Conservation (phyloP, 2,329 filamentous ascomycete species). For the Stachybotrys chlorohalonatus region DNA sequence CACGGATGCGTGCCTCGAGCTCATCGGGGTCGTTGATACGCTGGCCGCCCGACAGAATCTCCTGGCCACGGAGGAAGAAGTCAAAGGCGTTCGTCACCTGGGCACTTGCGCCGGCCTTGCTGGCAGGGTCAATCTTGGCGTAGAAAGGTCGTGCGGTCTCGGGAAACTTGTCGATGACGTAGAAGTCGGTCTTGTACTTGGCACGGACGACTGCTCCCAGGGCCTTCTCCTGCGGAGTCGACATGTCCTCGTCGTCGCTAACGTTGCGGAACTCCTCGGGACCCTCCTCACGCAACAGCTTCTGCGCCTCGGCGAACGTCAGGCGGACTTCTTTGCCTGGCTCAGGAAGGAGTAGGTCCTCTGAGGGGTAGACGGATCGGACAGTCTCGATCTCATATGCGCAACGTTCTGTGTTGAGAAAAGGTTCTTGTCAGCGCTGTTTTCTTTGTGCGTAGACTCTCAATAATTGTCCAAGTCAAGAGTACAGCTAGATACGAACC, state of each 20-base stretch:
- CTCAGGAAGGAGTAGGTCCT: constrained; percentile 67
- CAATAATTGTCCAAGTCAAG: no score
- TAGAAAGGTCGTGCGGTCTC: constrained; percentile 85
- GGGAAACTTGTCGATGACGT: constrained; percentile 94
- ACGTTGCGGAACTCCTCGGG: constrained; percentile 58
- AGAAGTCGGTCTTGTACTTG: constrained; percentile 94
- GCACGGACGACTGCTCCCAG: constrained; percentile 77
- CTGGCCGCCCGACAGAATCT: constrained; percentile 86
- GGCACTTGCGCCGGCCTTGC: constrained; percentile 16
- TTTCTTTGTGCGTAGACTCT: no score
- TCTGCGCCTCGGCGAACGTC: constrained; percentile 69
- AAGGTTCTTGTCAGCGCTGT: not conserved
- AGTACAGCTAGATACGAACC: constrained; percentile 8
- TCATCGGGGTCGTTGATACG: constrained; percentile 74
- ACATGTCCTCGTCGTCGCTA: constrained; percentile 69
- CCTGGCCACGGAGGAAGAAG: constrained; percentile 87
- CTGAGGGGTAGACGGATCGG: constrained; percentile 65
- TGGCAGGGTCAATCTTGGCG: constrained; percentile 64
- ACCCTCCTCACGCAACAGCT: constrained; percentile 67
- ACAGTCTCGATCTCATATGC: constrained; percentile 64
- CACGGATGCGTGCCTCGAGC: constrained; percentile 69
- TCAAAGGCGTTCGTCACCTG: constrained; percentile 63
- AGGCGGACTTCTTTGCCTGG: constrained; percentile 67
- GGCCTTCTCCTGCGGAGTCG: constrained; percentile 77
- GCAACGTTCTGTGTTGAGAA: constrained; percentile 39